phyloP scores from a whole-genome alignment of 495 filamentous ascomycete genomes.

The Copromyces sp. region DNA sequence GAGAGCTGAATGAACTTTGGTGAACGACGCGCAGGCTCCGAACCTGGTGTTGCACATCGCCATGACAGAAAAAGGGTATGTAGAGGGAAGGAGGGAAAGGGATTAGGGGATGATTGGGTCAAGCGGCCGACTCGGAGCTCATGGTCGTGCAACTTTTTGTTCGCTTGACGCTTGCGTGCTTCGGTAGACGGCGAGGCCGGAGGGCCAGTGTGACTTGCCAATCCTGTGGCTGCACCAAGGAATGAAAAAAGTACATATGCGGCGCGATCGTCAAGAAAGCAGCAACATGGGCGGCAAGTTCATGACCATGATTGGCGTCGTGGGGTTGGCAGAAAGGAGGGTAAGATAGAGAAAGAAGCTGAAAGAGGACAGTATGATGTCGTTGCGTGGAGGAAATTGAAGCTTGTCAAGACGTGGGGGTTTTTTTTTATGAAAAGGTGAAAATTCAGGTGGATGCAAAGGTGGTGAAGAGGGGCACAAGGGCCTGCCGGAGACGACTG shows the following conservation, averaged over 20 bases:
- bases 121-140: not conserved
- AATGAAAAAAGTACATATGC: not conserved
- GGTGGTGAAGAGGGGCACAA: not conserved
- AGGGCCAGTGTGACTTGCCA: constrained; percentile 6
- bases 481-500: not conserved
- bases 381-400: constrained; percentile 14
- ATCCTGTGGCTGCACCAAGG: constrained; percentile 1
- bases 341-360: constrained; percentile 1
- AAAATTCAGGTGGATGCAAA: not conserved
- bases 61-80: not conserved
- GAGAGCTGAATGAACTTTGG: not conserved
- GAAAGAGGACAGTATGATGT: not conserved
- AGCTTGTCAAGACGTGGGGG: constrained; percentile 17
- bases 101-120: not conserved
- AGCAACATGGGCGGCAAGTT: not conserved
- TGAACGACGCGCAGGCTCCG: not conserved
- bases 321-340: constrained; percentile 1
- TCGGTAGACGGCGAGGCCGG: constrained; percentile 16
- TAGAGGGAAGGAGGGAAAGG: not conserved
- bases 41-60: not conserved
- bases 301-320: not conserved
- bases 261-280: not conserved
- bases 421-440: constrained; percentile 5
- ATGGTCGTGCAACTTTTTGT: not conserved
- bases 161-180: not conserved